phyloP scores from a whole-genome alignment of 2,329 filamentous ascomycete species.

The Colletotrichum godetiae region DNA sequence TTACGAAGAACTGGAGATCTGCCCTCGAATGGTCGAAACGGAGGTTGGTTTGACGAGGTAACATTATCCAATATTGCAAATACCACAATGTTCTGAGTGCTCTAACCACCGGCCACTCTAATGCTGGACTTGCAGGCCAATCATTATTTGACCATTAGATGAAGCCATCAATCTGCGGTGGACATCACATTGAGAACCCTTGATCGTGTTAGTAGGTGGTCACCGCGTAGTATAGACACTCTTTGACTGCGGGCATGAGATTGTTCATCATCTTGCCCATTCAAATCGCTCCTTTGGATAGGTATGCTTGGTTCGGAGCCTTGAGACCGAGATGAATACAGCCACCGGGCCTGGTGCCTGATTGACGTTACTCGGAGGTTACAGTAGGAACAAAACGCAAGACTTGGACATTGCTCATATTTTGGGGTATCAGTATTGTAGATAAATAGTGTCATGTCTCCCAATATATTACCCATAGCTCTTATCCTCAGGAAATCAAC shows the following conservation, averaged over 20 bases:
- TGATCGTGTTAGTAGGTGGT: background rate
- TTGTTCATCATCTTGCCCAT: background rate
- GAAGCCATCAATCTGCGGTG: background rate
- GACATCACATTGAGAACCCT: background rate
- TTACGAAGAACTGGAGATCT: background rate
- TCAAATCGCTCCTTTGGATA: background rate
- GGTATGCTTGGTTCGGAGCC: slow-evolving; percentile 40
- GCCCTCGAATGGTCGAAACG: background rate
- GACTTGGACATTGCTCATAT: background rate
- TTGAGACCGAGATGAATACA: slow-evolving; percentile 41
- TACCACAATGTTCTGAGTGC: background rate
- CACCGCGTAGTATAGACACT: background rate
- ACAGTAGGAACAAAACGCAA: background rate
- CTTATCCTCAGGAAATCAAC: background rate
- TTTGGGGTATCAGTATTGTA: background rate
- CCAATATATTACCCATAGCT: no score
- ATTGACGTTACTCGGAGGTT: slow-evolving; percentile 38
- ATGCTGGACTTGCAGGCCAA: background rate
- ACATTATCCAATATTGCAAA: background rate
- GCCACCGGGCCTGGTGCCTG: slow-evolving; percentile 48
- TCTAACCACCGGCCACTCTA: background rate
- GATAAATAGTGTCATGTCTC: background rate
- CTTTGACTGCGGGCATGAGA: background rate
- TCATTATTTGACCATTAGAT: background rate
- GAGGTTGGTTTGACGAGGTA: background rate